Evolutionary conservation across 1,284 basidiomycete species (phyloP).

Genomic region (Fomitopsis betulina): DNA sequence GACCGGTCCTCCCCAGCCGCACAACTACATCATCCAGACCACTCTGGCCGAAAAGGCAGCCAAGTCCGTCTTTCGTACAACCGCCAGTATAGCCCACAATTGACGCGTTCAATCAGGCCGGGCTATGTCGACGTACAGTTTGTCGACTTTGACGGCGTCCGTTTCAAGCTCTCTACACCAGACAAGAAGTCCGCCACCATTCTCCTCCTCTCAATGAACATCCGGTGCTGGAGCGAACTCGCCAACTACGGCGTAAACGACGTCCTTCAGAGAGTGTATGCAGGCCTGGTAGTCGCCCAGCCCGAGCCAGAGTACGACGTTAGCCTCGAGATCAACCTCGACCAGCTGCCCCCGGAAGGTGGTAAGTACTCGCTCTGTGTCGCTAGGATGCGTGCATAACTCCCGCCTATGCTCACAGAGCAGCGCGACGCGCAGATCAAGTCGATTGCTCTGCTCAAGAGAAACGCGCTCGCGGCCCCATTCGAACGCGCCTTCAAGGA

Average conservation of each 20-base stretch:
- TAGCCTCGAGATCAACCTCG: slow-evolving; percentile 84
- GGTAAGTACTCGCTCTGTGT: slow-evolving; percentile 50
- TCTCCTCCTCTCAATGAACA: slow-evolving; percentile 91
- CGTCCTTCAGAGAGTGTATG: slow-evolving; percentile 83
- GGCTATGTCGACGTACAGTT: slow-evolving; percentile 91
- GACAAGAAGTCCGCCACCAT: slow-evolving; percentile 65
- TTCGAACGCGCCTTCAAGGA: slow-evolving; percentile 88
- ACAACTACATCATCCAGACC: slow-evolving; percentile 91
- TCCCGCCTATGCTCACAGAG: slow-evolving; percentile 43
- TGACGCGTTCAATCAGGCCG: slow-evolving; percentile 50
- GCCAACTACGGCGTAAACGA: slow-evolving; percentile 84
- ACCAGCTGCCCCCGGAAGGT: slow-evolving; percentile 72
- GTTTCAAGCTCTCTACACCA: slow-evolving; percentile 89
- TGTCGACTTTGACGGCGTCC: slow-evolving; percentile 96
- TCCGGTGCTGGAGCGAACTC: slow-evolving; percentile 96
- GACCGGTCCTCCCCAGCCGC: slow-evolving; percentile 48
- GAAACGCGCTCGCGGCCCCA: slow-evolving; percentile 92
- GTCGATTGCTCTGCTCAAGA: slow-evolving; percentile 85
- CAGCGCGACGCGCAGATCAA: slow-evolving; percentile 76
- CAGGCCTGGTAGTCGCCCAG: slow-evolving; percentile 56
- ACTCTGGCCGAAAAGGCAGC: slow-evolving; percentile 86
- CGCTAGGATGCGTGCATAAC: neutral
- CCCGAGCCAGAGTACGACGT: slow-evolving; percentile 88
- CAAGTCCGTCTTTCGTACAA: slow-evolving; percentile 56
- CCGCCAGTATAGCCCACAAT: slow-evolving; percentile 2